Base-by-base conservation (phyloP, 495 filamentous ascomycete genomes). In the Penicillium herquei region DNA sequence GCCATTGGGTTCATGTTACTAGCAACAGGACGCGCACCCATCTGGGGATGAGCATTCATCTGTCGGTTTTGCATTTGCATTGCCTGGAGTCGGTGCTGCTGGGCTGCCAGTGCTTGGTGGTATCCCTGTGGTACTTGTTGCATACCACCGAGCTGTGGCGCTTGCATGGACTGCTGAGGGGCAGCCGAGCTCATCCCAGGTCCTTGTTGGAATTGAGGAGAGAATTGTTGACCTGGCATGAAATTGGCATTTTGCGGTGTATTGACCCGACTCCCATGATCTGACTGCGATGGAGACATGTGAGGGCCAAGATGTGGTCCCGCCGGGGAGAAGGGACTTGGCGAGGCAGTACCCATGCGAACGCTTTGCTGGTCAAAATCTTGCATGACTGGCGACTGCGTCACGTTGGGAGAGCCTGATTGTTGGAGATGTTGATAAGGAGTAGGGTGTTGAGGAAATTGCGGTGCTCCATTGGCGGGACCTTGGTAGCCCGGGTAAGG, bases 371-470 rank as follows among this genome's bases (percentile, higher is more conserved):
- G 78, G 35, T 84, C 80, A 59, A 85, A 89, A 4, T 83, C 73
- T 70, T 94, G 91, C 70, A 92, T 91, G 81, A 63, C 90, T 81
- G 93, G 93, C 2, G 93, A 97, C 40, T 91, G 92, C 16, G 89
- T 93, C 49, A 91, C 86, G 67, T 87, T 92, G 40, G 85, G 79
- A 10, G 92, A 88, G 32, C 86, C 85, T 65, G 87, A 87, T 68
- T 90, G 87, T 68, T 92, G 89, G 18, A 95, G 84, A 64, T 94
- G 90, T 53, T 91, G 84, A 69, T 91, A 94, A 39, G 83, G 87
- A 51, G 81, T 84, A 21, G 85, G 83, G 63, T 77, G 76, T 43
- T 78, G 72, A 32, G 70, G 57, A 51, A 81, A 82, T 51, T 79
- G 78, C 39, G 79, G 72, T 16, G 64, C 63, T 58, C 79, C 76